Percentiles rank a stretch among this genome's conserved stretches.
phyloP scores from a whole-genome alignment of 257 asterid species.

The Gentiana dahurica region DNA sequence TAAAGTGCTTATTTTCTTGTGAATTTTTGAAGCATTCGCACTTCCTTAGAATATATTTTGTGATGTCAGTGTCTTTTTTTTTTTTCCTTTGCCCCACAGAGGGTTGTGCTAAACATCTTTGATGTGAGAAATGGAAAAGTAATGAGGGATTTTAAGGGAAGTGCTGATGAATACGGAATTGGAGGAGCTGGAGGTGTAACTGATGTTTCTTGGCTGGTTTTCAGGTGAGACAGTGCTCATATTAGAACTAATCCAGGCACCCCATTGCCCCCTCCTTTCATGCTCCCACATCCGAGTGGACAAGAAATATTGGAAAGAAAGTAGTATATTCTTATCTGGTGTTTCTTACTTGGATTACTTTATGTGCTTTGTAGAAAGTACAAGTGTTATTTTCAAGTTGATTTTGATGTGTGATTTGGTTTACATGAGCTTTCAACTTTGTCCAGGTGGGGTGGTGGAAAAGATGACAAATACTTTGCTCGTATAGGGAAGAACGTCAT shows the following conservation, averaged over 20 bases:
- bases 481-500: constrained; percentile 74
- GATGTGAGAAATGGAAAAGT: constrained; percentile 86
- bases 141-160: constrained; percentile 88
- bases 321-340: not conserved
- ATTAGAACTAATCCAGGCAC: not conserved
- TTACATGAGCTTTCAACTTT: not conserved
- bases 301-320: not conserved
- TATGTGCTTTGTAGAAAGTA: not conserved
- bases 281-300: not conserved
- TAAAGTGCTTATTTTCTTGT: constrained; percentile 13
- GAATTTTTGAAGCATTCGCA: not conserved
- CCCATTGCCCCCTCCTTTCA: not conserved
- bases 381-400: too few relatives aligned
- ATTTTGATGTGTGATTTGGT: not conserved
- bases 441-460: constrained; percentile 88
- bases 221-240: constrained; percentile 39
- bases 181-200: constrained; percentile 94
- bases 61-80: constrained; percentile 6
- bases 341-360: not conserved
- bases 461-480: constrained; percentile 84
- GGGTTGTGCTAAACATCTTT: constrained; percentile 82
- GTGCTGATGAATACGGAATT: constrained; percentile 85
- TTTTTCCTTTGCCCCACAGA: too few relatives aligned
- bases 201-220: constrained; percentile 97
- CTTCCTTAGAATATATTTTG: not conserved